A percentile compares a stretch with the other conserved stretches of the same genome.
These are phyloP conservation scores for Jackrogersella minutella DNA, from an alignment of 495 filamentous ascomycete species.

Conservation along the genomic window DNA sequence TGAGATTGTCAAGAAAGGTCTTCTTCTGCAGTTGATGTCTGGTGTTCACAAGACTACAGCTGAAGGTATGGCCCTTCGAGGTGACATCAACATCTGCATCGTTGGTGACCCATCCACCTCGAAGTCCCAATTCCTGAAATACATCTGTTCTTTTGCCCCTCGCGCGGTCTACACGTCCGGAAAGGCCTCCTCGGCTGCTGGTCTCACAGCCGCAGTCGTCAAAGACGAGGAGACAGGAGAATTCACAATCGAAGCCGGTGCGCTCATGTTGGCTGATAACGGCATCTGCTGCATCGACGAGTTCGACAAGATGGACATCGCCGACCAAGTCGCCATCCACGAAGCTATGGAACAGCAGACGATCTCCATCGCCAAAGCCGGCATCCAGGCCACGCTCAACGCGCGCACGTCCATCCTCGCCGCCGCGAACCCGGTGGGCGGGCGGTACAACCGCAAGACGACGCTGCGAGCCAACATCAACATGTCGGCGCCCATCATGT, in stretches of 20 bases:
- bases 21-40: constrained; percentile 91
- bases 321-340: constrained; percentile 98
- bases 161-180: constrained; percentile 97
- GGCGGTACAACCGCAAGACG: constrained; percentile 94
- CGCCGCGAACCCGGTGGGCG: constrained; percentile 94
- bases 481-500: constrained; percentile 99
- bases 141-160: constrained; percentile 93
- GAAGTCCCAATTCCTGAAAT: constrained; percentile 98
- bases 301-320: constrained; percentile 99
- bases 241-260: constrained; percentile 98
- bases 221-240: constrained; percentile 99
- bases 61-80: constrained; percentile 92
- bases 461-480: constrained; percentile 95
- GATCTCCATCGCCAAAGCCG: constrained; percentile 98
- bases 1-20: constrained; percentile 95
- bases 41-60: constrained; percentile 89
- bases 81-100: constrained; percentile 98
- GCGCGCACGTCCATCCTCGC: constrained; percentile 94
- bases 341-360: constrained; percentile 99
- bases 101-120: constrained; percentile 98
- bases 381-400: constrained; percentile 97
- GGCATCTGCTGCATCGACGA: constrained; percentile 99
- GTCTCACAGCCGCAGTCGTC: constrained; percentile 96
- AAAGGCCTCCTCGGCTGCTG: constrained; percentile 96
- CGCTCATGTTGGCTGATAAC: constrained; percentile 96